A percentile compares a stretch with the other conserved stretches of the same genome.
These are phyloP conservation scores for Penicillium sp. DNA, from an alignment of 2,329 filamentous ascomycete species.

Conservation along the genomic window DNA sequence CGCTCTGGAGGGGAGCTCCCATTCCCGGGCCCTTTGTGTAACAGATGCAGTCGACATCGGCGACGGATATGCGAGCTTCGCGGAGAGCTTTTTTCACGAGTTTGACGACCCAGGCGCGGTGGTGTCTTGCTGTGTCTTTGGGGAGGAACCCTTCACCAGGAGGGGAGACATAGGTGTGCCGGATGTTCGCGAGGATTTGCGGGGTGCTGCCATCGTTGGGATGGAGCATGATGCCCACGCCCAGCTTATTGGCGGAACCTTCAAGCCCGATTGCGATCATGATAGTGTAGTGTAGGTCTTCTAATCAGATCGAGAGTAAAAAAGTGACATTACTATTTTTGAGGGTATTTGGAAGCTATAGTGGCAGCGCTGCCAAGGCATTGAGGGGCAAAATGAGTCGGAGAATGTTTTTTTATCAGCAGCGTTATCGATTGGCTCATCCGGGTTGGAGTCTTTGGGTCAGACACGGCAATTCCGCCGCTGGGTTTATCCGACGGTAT, in stretches of 20 bases:
- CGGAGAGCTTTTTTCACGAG: constrained; percentile 80
- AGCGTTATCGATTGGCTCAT: constrained; percentile 36
- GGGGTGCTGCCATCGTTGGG: constrained; percentile 58
- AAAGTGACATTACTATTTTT: neutral
- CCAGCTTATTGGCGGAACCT: constrained; percentile 97
- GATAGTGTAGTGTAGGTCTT: constrained; percentile 17
- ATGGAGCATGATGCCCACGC: constrained; percentile 89
- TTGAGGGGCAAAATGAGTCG: constrained; percentile 23
- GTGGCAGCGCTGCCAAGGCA: neutral
- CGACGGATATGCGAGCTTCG: constrained; percentile 65
- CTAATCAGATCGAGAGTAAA: neutral
- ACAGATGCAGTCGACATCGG: constrained; percentile 87
- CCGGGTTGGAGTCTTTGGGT: constrained; percentile 10
- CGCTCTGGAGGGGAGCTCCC: constrained; percentile 87
- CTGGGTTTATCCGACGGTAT: constrained; percentile 36
- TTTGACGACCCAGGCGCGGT: constrained; percentile 80
- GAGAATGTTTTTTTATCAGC: constrained; percentile 29
- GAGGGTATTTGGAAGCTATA: neutral
- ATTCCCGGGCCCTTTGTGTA: constrained; percentile 96
- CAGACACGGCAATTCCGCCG: constrained; percentile 21
- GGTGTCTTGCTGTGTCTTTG: constrained; percentile 93
- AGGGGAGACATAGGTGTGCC: constrained; percentile 90
- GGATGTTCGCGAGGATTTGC: constrained; percentile 85
- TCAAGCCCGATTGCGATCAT: constrained; percentile 78
- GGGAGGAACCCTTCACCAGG: constrained; percentile 94